Base-by-base conservation (phyloP, 75 land plant species). In the Pinus tabuliformis region DNA sequence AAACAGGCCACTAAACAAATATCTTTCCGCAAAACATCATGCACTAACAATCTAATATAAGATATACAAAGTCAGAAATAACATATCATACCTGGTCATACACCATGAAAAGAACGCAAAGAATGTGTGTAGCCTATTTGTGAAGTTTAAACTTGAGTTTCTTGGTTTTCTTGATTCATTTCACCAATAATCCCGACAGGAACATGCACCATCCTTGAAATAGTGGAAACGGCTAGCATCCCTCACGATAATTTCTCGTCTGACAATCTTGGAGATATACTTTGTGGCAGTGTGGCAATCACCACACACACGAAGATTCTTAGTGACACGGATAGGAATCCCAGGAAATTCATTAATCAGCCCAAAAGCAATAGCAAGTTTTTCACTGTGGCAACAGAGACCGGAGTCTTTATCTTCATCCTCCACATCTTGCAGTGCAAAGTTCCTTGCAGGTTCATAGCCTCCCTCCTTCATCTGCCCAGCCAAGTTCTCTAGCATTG, bases 161-260 rank as follows among this genome's bases (percentile, higher is more conserved):
- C 52, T 49, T 49, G 52, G 52, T 49, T 49, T 11, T 45, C 49
- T 6, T 45, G 49, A 45, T 45, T 45, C 49, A 49, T 11, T 49
- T 60, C n/a, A 60, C 62, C 62, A 60, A 21, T 60, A 60, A 60
- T 60, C 62, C 21, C 62, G 21, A 60, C 62, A 60, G 20, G 62
- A 18, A 60, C 62, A 60, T 60, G 62, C 5, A 11, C 62, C 62
- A 60, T 60, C 21, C 21, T 60, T 18, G 21, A 60, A 60, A 16
- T 60, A n/a, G 21, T 60, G 62, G 62, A 60, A 60, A 60, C 62
- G 62, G 62, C 21, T 60, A 20, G 21, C 21, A 60, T 60, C 62
- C 62, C 62, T 21, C n/a, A 60, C 20, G 4, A 60, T 21, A 60
- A 60, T 60, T 60, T 60, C 62, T 60, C 62, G 5, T 21, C 21